These are phyloP conservation scores for Ophiognomonia clavigignenti-juglandacearum DNA, from an alignment of 2,329 filamentous ascomycete species.

Conservation along the genomic window DNA sequence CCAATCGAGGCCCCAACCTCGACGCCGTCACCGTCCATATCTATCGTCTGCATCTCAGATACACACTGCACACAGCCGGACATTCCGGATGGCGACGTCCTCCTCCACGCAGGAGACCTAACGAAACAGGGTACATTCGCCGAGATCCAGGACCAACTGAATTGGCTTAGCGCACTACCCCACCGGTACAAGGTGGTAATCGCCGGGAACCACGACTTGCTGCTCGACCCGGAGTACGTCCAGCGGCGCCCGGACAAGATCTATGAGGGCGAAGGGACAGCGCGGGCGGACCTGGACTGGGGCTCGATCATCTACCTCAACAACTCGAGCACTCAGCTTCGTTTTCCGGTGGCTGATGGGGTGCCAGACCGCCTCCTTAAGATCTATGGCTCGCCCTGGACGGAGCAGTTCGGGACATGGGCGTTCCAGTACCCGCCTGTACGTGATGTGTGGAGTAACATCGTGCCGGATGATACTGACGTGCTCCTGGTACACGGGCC, in stretches of 20 bases:
- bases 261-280: neutral
- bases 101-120: constrained; percentile 32
- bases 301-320: constrained; percentile 3
- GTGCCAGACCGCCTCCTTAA: neutral
- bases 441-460: neutral
- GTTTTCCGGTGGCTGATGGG: neutral
- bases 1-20: neutral
- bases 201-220: constrained; percentile 29
- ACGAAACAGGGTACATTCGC: constrained; percentile 27
- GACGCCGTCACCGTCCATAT: constrained; percentile 19
- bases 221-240: constrained; percentile 8
- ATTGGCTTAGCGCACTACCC: constrained; percentile 24
- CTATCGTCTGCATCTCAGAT: constrained; percentile 30
- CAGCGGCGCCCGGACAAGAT: neutral
- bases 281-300: constrained; percentile 4
- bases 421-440: constrained; percentile 7
- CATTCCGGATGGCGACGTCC: constrained; percentile 29
- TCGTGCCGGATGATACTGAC: constrained; percentile 1
- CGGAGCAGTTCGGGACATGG: constrained; percentile 5
- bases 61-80: constrained; percentile 27
- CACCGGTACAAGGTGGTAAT: constrained; percentile 28
- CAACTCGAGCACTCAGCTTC: neutral
- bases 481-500: constrained; percentile 4
- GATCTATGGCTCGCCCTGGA: constrained; percentile 3
- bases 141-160: constrained; percentile 27